Evolutionary conservation across 1,284 basidiomycete species (phyloP), one percentile per base, ranked within the genome.

Genomic region (Inonotus obliquus): DNA sequence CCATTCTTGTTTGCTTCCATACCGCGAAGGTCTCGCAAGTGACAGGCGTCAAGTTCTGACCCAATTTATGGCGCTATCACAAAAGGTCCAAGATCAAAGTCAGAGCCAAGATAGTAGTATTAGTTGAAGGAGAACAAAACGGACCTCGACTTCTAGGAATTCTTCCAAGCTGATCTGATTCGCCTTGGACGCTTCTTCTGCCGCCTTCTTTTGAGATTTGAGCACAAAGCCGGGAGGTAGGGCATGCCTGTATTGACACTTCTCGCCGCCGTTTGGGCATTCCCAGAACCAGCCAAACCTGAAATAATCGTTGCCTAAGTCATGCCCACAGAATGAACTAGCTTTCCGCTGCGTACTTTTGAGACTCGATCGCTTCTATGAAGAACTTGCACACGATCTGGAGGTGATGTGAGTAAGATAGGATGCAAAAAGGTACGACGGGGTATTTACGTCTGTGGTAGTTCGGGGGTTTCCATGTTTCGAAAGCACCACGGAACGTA

Each of bases 301-400:
- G 35, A 44, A 44, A 45, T 9, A 25, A 59, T 59, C 56, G 44
- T 45, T 48, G 45, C 21, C 25, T 51, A 14, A 57, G 41, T 1
- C 23, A n/a, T 39, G 38, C 2, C 55, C 32, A 44, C 27, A 44
- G n/a, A 27, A 48, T 14, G 2, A 41, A 19, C 10, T 2, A 19
- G 37, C 39, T 44, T 32, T 45, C 23, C 68, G 69, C 69, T 60
- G 72, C 51, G 27, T 29, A 95, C 83, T 93, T 94, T 72, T 93
- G 87, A 11, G 83, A 82, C 74, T 99, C 97, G 71, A 99, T 97
- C 27, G 96, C 97, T 71, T 98, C 89, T 66, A 99, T 91, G 72
- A 99, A 99, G 77, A 79, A 88, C 76, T 96, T 98, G 87, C 96
- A 98, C 9, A 98, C 96, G 70, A 98, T 97, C 93, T 94, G 67